Evolutionary conservation across 768 basidiomycete species (phyloP), one percentile per base, ranked within the genome.

Genomic region (Pleurotus platypus): DNA sequence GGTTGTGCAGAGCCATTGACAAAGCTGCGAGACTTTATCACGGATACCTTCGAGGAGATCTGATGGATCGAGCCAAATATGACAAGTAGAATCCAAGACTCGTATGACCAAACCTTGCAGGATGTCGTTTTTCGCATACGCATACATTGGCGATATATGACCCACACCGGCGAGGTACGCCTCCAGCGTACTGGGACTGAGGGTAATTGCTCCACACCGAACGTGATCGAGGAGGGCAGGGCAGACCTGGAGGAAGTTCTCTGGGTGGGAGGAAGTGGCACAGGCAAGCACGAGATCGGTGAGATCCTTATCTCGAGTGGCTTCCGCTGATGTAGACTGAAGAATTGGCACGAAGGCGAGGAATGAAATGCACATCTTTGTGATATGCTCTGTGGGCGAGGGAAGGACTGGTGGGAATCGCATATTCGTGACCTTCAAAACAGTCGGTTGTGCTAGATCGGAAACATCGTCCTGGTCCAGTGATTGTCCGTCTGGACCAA

Each of bases 291-390:
- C 67, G 30, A 84, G 63, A 20, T 86, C 78, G 7, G 79, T 72
- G 11, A 92, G 67, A 13, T 85, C 76, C 64, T 78, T 80, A 63
- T 92, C 86, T 22, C 82, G 82, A 18, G 85, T 82, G 1, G 79
- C 75, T 60, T 87, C 82, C 4, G 75, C 80, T 2, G 80, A 79
- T 5, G 76, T 65, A 11, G 84, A 83, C 58, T 85, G 86, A 35
- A 92, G 68, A 46, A 81, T 72, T 16, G 88, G 87, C n/a, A 82
- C 80, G 18, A 80, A 72, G 2, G 86, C 75, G 26, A 91, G 74
- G 62, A 90, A 82, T 15, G 78, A 65, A 39, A 89, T 66, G 64
- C 84, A 90, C 20, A 80, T 68, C 48, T 81, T 76, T 37, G 78
- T 67, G 20, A 83, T 72, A 9, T 60, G 64, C 18, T 67, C 66